These are phyloP conservation scores for Gracilariopsis chorda DNA, from an alignment of 23 red algal species.

Conservation along the genomic window DNA sequence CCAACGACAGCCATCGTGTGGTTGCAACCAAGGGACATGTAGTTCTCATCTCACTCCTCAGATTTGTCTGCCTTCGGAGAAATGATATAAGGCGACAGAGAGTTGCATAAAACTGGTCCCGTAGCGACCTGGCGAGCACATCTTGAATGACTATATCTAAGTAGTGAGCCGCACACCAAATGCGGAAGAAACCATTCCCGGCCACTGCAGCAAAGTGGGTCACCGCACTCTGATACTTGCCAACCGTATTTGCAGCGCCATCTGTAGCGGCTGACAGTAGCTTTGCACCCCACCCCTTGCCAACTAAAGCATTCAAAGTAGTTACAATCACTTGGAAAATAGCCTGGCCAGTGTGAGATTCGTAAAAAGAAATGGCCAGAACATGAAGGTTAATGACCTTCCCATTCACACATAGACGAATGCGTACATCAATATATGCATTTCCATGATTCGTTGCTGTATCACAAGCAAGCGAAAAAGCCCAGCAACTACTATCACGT, in stretches of 20 bases:
- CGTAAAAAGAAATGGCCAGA: background rate
- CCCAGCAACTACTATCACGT: background rate
- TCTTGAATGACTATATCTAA: background rate
- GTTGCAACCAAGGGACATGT: background rate
- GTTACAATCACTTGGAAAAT: background rate
- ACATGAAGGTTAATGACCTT: background rate
- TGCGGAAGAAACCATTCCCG: background rate
- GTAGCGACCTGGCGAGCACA: background rate
- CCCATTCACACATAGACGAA: background rate
- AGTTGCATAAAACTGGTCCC: background rate
- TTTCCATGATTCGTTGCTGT: background rate
- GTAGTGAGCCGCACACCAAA: background rate
- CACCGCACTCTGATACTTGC: background rate
- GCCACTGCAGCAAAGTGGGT: background rate
- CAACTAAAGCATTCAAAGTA: background rate
- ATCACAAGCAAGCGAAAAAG: background rate
- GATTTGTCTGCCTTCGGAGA: background rate
- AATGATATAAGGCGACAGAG: background rate
- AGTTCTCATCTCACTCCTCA: background rate
- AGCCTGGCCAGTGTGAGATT: background rate
- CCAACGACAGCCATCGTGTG: background rate
- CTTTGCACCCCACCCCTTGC: background rate
- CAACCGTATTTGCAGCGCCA: background rate
- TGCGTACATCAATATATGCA: background rate
- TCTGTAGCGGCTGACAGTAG: background rate